Base-by-base conservation (phyloP, 768 basidiomycete species). In the Calocybe cyanea region DNA sequence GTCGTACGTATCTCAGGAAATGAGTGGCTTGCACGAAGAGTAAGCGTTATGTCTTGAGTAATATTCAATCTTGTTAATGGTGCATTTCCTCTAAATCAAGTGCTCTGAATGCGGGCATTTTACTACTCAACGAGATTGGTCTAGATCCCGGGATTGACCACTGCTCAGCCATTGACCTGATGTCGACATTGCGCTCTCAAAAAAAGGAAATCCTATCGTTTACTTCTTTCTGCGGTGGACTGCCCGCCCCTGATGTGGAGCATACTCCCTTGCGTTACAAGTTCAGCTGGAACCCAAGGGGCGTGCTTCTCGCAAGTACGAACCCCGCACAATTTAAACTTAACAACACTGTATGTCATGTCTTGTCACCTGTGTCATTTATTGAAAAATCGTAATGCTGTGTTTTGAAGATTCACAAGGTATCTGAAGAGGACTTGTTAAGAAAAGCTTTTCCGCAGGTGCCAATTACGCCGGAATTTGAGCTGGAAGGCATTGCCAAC, bases 71-170 rank as follows among this genome's bases (percentile, higher is more conserved):
- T 8, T 31, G 46, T 32, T 35, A 17, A 48, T 41, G 30, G 49
- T 38, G 34, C 36, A 34, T 39, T 24, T 39, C 11, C 25, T 28
- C 25, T 28, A 28, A 19, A 14, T 31, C n/a, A 7, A 69, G 89
- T 3, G 89, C 92, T 3, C 49, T 70, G 30, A 58, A 72, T 3
- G 75, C 81, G 1, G 77, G 78, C 25, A 77, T 94, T 6, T 66
- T 94, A 1, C 67, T 96, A 1, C 71, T 96, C 34, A 94, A 92
- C 53, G 94, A 97, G 64, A 90, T 95, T 30, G 88, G 89, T 1
- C 72, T 93, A 0, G 92, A 94, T 60, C 91, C 92, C 0, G 92
- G 91, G 2, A 83, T 94, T 44, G 91, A 93, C 63, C 91, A 93
- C 57, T 84, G 87, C 61, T 89, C 88, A 9, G 92, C 92, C 0